Percentiles rank a stretch among this genome's conserved stretches.
Conservation (phyloP, 495 filamentous ascomycete genomes). For the Xylaria grammica region DNA sequence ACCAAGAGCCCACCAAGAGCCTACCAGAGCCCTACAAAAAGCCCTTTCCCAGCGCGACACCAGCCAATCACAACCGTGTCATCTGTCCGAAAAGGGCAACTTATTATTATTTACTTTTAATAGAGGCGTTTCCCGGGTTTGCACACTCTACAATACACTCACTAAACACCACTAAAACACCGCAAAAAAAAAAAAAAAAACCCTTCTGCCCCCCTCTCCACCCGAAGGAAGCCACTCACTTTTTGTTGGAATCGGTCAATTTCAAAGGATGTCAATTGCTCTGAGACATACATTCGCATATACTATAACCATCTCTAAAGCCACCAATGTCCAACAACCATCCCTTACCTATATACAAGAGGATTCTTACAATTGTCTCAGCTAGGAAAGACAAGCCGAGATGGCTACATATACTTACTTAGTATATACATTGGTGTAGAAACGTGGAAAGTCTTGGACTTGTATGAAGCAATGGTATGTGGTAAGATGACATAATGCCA, state of each 20-base stretch:
- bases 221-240: not conserved
- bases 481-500: conserved; percentile 13
- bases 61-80: conserved; percentile 32
- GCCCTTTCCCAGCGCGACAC: conserved; percentile 22
- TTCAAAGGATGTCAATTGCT: conserved; percentile 6
- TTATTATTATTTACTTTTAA: conserved; percentile 40
- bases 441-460: not conserved
- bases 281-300: conserved; percentile 10
- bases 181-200: too few relatives aligned
- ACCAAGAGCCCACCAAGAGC: too few relatives aligned
- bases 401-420: too few relatives aligned
- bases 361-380: too few relatives aligned
- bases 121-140: conserved; percentile 35
- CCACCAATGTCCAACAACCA: not conserved
- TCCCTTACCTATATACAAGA: too few relatives aligned
- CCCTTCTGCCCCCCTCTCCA: too few relatives aligned
- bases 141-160: conserved; percentile 18
- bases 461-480: conserved; percentile 7
- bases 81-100: conserved; percentile 35
- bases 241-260: conserved; percentile 3
- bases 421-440: not conserved
- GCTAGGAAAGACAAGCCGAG: not conserved
- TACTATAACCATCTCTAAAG: not conserved
- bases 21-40: too few relatives aligned
- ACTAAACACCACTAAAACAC: too few relatives aligned